Evolutionary conservation across 495 filamentous ascomycete species (phyloP).

Genomic region (Aspergillus heteromorphus): DNA sequence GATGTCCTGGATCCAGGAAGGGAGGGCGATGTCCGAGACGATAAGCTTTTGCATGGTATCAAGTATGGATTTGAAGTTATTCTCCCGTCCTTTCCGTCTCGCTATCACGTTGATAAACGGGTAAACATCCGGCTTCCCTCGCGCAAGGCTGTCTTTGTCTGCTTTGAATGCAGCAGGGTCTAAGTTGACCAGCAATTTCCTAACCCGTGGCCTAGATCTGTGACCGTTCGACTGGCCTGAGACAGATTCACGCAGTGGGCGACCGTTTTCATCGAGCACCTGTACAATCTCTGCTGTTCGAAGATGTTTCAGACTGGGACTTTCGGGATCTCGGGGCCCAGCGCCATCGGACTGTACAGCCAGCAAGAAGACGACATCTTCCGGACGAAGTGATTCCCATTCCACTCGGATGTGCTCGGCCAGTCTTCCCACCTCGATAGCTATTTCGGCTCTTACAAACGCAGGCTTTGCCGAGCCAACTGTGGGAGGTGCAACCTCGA

Average conservation of each 20-base stretch:
- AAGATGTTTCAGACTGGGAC: constrained; percentile 61
- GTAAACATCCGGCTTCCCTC: constrained; percentile 72
- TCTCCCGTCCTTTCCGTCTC: constrained; percentile 80
- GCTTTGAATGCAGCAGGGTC: constrained; percentile 74
- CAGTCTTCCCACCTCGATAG: constrained; percentile 77
- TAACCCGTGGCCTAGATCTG: constrained; percentile 47
- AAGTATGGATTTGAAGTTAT: constrained; percentile 94
- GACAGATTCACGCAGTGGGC: constrained; percentile 59
- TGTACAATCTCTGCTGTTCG: constrained; percentile 84
- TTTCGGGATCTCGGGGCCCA: constrained; percentile 51
- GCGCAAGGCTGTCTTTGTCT: constrained; percentile 60
- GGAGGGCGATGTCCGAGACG: constrained; percentile 78
- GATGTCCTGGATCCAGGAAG: constrained; percentile 91
- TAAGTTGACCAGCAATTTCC: constrained; percentile 73
- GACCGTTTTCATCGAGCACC: constrained; percentile 82
- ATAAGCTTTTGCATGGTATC: constrained; percentile 85
- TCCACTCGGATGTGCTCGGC: constrained; percentile 70
- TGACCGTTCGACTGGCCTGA: constrained; percentile 47
- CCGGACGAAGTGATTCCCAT: constrained; percentile 84
- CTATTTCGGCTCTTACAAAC: constrained; percentile 78
- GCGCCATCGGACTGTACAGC: constrained; percentile 55
- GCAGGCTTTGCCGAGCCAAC: constrained; percentile 86
- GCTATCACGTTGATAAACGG: constrained; percentile 82
- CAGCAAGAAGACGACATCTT: constrained; percentile 87
- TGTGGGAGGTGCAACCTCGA: constrained; percentile 76